Percentiles rank a stretch among this genome's conserved stretches.
Conservation (phyloP, 345 rosid genomes). For the Salix suchowensis region DNA sequence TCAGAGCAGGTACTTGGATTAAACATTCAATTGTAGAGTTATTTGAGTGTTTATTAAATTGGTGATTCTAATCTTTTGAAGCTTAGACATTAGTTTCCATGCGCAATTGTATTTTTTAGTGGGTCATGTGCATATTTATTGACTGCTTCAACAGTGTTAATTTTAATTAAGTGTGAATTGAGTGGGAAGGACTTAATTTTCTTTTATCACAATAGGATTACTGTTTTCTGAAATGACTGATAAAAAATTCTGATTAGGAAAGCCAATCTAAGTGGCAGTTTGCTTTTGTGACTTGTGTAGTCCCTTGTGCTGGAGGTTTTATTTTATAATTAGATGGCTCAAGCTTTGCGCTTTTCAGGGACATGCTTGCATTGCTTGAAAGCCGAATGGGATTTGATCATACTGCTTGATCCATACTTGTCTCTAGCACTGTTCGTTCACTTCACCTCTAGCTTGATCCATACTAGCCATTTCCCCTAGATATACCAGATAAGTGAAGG, state of each 20-base stretch:
- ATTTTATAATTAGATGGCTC: not conserved
- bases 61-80: not conserved
- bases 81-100: not conserved
- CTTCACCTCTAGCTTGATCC: not conserved
- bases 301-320: not conserved
- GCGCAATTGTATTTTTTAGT: not conserved
- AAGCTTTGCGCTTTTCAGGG: not conserved
- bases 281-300: not conserved
- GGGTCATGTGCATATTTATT: not conserved
- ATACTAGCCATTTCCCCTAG: not conserved
- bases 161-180: not conserved
- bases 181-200: not conserved
- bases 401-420: not conserved
- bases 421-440: not conserved
- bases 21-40: not conserved
- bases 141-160: not conserved
- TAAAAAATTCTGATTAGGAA: not conserved
- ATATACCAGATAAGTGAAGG: not conserved
- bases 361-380: not conserved
- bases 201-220: not conserved
- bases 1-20: slow-evolving; percentile 54
- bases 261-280: not conserved
- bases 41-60: not conserved
- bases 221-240: not conserved
- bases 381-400: not conserved